Evolutionary conservation across 2,329 filamentous ascomycete species (phyloP), one percentile per base, ranked within the genome.

Genomic region (Botryotinia convoluta): DNA sequence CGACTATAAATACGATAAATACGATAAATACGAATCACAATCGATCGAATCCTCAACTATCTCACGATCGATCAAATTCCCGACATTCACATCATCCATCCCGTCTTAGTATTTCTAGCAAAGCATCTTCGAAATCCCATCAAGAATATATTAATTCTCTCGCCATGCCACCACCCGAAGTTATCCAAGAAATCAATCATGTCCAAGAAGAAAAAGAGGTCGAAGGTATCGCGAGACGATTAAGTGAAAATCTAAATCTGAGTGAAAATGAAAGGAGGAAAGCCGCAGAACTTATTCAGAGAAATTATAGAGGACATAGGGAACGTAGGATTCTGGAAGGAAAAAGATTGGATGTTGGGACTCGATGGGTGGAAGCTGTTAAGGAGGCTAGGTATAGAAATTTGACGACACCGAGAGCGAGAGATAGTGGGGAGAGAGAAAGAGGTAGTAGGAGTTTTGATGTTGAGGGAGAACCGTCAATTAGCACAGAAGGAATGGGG

Each of bases 301-400:
- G 91, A 77, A 92, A 90, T 39, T 97, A 94, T 80, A 87, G 94
- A 48, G 93, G 93, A 9, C 93, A 97, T 81, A 87, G 92, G 71
- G 87, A 89, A 67, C 87, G 93, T 61, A 85, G 93, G 65, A 90
- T 93, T 81, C 85, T 96, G 77, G 82, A 88, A 59, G 93, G 93
- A 0, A 85, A 91, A 76, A 87, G 88, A 2, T 81, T 97, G 48
- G 79, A 79, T 77, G 75, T 77, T 32, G 77, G 76, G 62, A 79
- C 77, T 29, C 71, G 81, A 61, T 80, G 78, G 79, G 74, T 78
- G 14, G 78, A 88, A 82, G 86, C 85, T 60, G 80, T 88, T 71
- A 85, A 85, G 81, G 86, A 88, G 85, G 88, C 87, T 22, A 83
- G 85, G 80, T 90, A 88, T 83, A 84, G 83, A 48, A 83, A 85